Conservation (phyloP, 306 rosid species). For the Calophaca sinica region DNA sequence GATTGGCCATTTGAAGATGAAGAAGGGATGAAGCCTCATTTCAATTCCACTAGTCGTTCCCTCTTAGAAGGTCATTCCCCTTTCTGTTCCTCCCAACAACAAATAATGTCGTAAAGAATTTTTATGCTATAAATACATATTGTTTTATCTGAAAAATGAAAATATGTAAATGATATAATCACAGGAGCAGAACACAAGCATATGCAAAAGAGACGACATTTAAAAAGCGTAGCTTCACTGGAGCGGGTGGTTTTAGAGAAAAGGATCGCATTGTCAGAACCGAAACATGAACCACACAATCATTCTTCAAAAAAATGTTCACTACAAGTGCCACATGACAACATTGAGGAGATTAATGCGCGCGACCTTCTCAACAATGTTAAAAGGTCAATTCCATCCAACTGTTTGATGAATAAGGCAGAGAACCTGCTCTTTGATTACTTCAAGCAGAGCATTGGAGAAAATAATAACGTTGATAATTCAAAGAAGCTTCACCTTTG, state of each 20-base stretch:
- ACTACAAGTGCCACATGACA: neutral
- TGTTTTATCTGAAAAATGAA: neutral
- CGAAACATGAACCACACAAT: conserved; percentile 31
- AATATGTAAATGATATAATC: neutral
- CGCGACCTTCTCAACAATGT: conserved; percentile 47
- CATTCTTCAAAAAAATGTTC: conserved; percentile 16
- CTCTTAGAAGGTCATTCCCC: conserved; percentile 52
- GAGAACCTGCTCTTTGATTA: conserved; percentile 68
- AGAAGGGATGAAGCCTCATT: conserved; percentile 53
- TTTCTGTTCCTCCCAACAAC: neutral
- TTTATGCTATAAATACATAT: neutral
- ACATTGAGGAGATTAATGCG: conserved; percentile 38
- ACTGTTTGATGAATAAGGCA: conserved; percentile 32
- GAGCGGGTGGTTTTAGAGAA: conserved; percentile 63
- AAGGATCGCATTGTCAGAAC: conserved; percentile 49
- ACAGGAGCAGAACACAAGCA: conserved; percentile 60
- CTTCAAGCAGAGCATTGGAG: conserved; percentile 54
- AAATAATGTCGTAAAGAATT: neutral
- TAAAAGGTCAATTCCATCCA: conserved; percentile 18
- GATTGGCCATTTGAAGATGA: conserved; percentile 83
- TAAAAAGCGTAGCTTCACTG: conserved; percentile 46
- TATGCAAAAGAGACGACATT: conserved; percentile 52
- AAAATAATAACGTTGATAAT: neutral
- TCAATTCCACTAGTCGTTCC: conserved; percentile 34
- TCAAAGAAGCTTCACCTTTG: conserved; percentile 31